Evolutionary conservation across 306 rosid species (phyloP).

Genomic region (cucumber (Cucumis sativus)): DNA sequence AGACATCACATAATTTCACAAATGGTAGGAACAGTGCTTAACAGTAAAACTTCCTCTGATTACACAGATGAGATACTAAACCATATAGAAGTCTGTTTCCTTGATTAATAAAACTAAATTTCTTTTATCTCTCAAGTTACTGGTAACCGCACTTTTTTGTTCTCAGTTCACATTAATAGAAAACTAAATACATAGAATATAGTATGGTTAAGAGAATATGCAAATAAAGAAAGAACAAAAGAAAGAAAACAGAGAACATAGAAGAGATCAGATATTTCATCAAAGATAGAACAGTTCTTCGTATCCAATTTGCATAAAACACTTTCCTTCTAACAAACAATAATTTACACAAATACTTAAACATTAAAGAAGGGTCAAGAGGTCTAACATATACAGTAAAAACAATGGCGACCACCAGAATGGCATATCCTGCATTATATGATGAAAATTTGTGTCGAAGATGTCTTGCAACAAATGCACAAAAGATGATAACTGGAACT

Average conservation of each 20-base stretch:
- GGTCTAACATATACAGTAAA: conserved; percentile 57
- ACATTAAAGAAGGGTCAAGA: not conserved
- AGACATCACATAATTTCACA: not conserved
- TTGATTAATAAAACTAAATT: not conserved
- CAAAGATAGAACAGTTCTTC: not conserved
- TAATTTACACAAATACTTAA: not conserved
- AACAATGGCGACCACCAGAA: conserved; percentile 53
- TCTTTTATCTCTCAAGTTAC: not conserved
- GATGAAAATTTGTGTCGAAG: conserved; percentile 67
- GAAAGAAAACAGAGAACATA: not conserved
- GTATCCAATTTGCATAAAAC: not conserved
- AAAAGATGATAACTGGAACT: conserved; percentile 63
- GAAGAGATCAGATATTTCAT: not conserved
- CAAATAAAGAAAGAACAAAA: not conserved
- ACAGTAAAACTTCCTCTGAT: not conserved
- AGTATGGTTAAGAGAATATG: not conserved
- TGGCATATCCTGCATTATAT: conserved; percentile 58
- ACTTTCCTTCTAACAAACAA: not conserved
- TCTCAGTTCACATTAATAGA: not conserved
- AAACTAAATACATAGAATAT: not conserved
- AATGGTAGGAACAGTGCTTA: not conserved
- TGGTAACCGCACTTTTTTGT: not conserved
- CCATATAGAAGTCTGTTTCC: not conserved
- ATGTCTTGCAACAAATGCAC: conserved; percentile 69
- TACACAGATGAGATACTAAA: not conserved